Conservation (phyloP, 2,329 filamentous ascomycete genomes). For the Davidsoniella eucalypti region DNA sequence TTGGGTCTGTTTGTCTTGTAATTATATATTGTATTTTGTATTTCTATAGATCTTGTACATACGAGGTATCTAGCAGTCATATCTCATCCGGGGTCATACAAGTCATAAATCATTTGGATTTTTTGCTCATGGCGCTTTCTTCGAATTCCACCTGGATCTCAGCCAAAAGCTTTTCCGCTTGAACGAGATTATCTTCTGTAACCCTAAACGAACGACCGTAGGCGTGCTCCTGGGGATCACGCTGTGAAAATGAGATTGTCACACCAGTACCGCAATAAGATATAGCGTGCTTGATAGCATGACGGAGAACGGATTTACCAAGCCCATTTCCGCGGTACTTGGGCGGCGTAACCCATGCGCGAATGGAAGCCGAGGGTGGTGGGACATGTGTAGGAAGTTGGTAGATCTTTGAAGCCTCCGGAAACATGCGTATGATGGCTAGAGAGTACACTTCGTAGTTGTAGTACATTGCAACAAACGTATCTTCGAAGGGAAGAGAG, state of each 20-base stretch:
- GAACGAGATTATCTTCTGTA: too few species aligned
- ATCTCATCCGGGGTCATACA: too few species aligned
- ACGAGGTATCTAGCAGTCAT: too few species aligned
- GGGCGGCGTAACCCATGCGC: constrained; percentile 65
- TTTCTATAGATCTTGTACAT: too few species aligned
- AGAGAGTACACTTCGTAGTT: constrained; percentile 54
- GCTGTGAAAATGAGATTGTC: constrained; percentile 53
- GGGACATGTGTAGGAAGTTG: background rate
- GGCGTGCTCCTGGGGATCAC: constrained; percentile 39
- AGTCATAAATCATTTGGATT: too few species aligned
- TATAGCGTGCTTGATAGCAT: constrained; percentile 51
- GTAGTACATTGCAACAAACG: constrained; percentile 35
- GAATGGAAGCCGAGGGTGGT: constrained; percentile 49
- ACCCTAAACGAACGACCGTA: too few species aligned
- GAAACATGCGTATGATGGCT: constrained; percentile 38
- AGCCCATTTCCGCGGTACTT: constrained; percentile 56
- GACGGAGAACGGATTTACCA: constrained; percentile 54
- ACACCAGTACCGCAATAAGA: constrained; percentile 52
- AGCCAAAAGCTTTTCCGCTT: too few species aligned
- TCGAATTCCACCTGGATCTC: too few species aligned
- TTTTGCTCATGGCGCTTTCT: too few species aligned
- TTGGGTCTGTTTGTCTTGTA: too few species aligned
- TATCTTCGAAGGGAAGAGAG: constrained; percentile 27
- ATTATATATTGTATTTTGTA: too few species aligned
- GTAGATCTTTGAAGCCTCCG: constrained; percentile 21